Percentiles rank a stretch among this genome's conserved stretches.
Conservation (phyloP, 169 alveolate species). For the Plasmodium vinckei region DNA sequence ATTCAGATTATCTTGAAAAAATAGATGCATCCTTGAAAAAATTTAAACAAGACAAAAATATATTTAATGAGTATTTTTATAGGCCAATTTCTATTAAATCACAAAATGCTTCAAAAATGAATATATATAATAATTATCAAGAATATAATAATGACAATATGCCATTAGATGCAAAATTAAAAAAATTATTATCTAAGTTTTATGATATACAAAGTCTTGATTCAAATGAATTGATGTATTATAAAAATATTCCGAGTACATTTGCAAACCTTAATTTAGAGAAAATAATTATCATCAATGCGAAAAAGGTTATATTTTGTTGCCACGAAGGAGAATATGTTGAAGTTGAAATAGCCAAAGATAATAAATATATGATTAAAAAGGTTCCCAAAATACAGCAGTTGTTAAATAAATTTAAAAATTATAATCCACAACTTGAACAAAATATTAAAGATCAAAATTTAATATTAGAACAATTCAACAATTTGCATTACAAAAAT, state of each 20-base stretch:
- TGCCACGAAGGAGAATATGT: slow-evolving; percentile 44
- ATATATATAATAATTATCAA: slow-evolving; percentile 1
- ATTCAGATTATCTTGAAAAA: background rate
- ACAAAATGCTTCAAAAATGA: background rate
- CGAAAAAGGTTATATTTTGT: slow-evolving; percentile 23
- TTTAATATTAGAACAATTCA: slow-evolving; percentile 24
- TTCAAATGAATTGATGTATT: slow-evolving; percentile 15
- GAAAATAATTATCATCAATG: slow-evolving; percentile 5
- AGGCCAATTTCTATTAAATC: background rate
- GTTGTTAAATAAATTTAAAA: slow-evolving; percentile 11
- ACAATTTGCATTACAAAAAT: background rate
- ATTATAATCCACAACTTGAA: slow-evolving; percentile 21
- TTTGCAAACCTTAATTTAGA: slow-evolving; percentile 22
- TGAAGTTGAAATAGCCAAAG: background rate
- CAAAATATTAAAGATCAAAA: slow-evolving; percentile 9
- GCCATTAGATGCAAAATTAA: slow-evolving; percentile 15
- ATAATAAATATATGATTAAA: background rate
- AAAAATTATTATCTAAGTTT: slow-evolving; percentile 9
- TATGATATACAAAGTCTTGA: slow-evolving; percentile 4
- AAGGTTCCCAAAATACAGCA: background rate
- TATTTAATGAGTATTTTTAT: slow-evolving; percentile 27
- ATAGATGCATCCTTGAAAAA: slow-evolving; percentile 7
- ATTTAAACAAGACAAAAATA: slow-evolving; percentile 4
- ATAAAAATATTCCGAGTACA: slow-evolving; percentile 17
- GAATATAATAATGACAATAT: background rate